Base-by-base conservation (phyloP, 148 eudicot genomes). In the Silene uniflora region DNA sequence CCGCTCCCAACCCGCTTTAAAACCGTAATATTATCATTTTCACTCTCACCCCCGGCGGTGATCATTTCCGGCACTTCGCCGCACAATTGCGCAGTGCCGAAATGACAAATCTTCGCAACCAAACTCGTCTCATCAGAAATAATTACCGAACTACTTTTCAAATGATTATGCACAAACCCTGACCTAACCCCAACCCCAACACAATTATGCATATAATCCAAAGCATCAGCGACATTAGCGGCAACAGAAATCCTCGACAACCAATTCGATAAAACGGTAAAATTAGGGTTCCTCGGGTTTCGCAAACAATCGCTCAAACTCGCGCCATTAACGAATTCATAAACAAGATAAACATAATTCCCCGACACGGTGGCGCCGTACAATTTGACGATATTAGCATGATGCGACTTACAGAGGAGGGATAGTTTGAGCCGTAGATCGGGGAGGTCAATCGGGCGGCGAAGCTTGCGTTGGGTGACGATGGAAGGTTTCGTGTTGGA, bases 51-150 rank as follows among this genome's bases (percentile, higher is more conserved):
- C 74, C 47, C 75, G n/a, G 44, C 60, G 1, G 23, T 75, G 10
- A 61, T 69, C 23, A 22, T 5, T 23, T 82, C 85, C 19, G 66
- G 78, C 32, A 76, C 78, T 42, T 91, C 92, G 6, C 96, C 96
- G 29, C 97, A 90, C 4, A 95, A 83, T 60, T 92, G 91, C 1
- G 99, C 88, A 0, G 99, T 91, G 2, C 99, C 99, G 16, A 90
- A 91, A 75, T 95, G 97, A 56, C 96, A 95, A 7, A 95, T 83
- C 29, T 84, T 92, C 0, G 94, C 91, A 49, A 77, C 80, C 60
- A 89, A 61, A 3, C 75, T 60, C 1, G 83, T 77, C 19, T 88
- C 90, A 0, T 92, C 92, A 0, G 73, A 73, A 1, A 92, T 80
- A 21, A 95, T 76, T 6, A 95, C 84, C 18, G 98, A 92, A 25